Evolutionary conservation across 164 flowering plant genomes (phyloP), one percentile per base, ranked within the genome.

Genomic region (Vitis amurensis): DNA sequence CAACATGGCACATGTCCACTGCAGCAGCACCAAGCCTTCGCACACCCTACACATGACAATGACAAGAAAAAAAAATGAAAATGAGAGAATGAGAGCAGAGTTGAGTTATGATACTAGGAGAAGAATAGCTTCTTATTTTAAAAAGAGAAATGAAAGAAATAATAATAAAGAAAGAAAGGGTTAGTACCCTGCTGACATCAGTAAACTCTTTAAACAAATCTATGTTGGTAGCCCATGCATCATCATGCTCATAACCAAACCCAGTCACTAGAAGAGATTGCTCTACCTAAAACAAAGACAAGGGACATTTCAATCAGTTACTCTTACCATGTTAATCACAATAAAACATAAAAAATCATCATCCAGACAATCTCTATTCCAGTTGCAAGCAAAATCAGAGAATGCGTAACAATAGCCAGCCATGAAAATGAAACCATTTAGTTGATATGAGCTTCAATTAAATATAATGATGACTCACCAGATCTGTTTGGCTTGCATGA

Each of bases 1-100:
- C 97, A 10, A 94, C 99, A 86, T 94, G 99, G 79, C 97, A 92
- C 99, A 92, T 94, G 79, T 94, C 97, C 11, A 92, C 99, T 30
- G 97, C 89, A 64, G 99, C 99, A 44, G 97, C 97, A 77, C 99
- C 99, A 65, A 94, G 93, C 75, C 98, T 89, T 76, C 99, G 86
- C 55, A 94, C 98, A 57, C 97, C 99, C 99, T 92, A 69, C 31
- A 67, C 55, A 73, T 50, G 11, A 47, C 2, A 71, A 16, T 29
- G 30, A 50, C 53, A 15, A 59, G 13, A 59, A 15, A 8, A 11
- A 14, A 44, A 52, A 14, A 31, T 23, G 8, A 49, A 49, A 48
- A 70, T 3, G 10, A 12, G 29, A 37, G 44, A 37, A 15, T 50
- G 23, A 68, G 63, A 63, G n/a, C 48, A 49, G 30, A 56, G 7